Conservation (phyloP, 352 stramenopile species). For the Phytophthora rubi region DNA sequence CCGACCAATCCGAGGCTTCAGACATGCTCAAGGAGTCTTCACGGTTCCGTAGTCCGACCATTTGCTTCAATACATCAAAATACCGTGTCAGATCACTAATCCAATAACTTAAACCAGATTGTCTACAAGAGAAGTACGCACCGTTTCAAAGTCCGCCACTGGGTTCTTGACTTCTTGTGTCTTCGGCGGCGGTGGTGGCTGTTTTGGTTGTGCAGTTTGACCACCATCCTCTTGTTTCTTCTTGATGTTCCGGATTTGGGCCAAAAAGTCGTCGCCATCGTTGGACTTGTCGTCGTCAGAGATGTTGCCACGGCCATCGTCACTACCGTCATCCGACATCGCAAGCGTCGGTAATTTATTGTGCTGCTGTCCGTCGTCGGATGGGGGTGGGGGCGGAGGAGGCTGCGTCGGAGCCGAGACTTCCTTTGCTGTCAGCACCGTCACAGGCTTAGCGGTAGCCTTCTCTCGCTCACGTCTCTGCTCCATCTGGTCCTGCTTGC, state of each 20-base stretch:
- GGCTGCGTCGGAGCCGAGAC: slow-evolving; percentile 55
- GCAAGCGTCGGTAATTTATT: slow-evolving; percentile 71
- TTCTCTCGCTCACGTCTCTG: slow-evolving; percentile 78
- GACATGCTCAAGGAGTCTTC: slow-evolving; percentile 84
- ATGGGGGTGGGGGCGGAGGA: slow-evolving; percentile 55
- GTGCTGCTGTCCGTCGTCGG: slow-evolving; percentile 48
- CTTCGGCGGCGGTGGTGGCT: slow-evolving; percentile 44
- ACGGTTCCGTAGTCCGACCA: slow-evolving; percentile 78
- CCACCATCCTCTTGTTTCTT: slow-evolving; percentile 73
- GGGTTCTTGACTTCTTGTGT: slow-evolving; percentile 60
- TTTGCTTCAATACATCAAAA: slow-evolving; percentile 66
- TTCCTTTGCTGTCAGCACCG: slow-evolving; percentile 82
- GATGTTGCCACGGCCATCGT: slow-evolving; percentile 45
- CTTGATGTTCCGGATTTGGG: slow-evolving; percentile 85
- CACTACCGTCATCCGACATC: slow-evolving; percentile 86
- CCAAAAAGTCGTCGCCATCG: slow-evolving; percentile 80
- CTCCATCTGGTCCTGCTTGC: slow-evolving; percentile 85
- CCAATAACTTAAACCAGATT: background rate
- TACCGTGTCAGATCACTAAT: background rate
- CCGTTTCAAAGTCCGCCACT: slow-evolving; percentile 69
- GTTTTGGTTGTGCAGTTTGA: slow-evolving; percentile 27
- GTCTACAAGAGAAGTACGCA: slow-evolving; percentile 16
- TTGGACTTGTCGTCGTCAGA: slow-evolving; percentile 70
- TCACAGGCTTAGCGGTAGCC: slow-evolving; percentile 66
- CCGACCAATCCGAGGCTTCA: slow-evolving; percentile 88